Conservation (phyloP, 176 grass and related monocot species). For the Calamus simplicifolius region DNA sequence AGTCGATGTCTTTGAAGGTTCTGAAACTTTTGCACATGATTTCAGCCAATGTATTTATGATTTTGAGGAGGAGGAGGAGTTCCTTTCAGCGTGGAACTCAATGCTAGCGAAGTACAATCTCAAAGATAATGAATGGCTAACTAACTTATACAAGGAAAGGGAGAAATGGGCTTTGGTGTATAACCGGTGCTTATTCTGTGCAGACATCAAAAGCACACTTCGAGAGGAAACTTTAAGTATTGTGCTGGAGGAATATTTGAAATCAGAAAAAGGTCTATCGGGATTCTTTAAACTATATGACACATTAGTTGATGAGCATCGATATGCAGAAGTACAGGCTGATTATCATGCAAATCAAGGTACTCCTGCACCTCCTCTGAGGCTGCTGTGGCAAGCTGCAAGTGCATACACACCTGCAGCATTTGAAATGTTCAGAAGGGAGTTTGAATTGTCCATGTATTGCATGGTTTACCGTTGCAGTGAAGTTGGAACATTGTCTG, state of each 20-base stretch:
- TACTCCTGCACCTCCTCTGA: slow-evolving; percentile 28
- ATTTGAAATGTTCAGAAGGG: slow-evolving; percentile 63
- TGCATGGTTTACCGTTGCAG: slow-evolving; percentile 62
- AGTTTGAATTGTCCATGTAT: slow-evolving; percentile 51
- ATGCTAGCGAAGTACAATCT: slow-evolving; percentile 70
- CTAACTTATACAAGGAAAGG: slow-evolving; percentile 60
- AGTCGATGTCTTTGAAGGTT: slow-evolving; percentile 28
- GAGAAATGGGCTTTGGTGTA: slow-evolving; percentile 72
- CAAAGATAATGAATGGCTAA: slow-evolving; percentile 49
- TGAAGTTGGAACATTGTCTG: slow-evolving; percentile 55
- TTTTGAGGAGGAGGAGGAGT: slow-evolving; percentile 71
- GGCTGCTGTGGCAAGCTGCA: slow-evolving; percentile 74
- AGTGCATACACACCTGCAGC: slow-evolving; percentile 57
- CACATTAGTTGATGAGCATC: slow-evolving; percentile 43
- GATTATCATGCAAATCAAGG: slow-evolving; percentile 68
- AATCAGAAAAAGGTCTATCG: slow-evolving; percentile 38
- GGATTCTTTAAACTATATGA: slow-evolving; percentile 40
- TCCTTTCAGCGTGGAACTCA: slow-evolving; percentile 58
- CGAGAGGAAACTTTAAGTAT: slow-evolving; percentile 42
- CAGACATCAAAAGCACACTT: slow-evolving; percentile 54
- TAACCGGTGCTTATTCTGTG: slow-evolving; percentile 39
- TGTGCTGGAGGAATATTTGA: slow-evolving; percentile 37
- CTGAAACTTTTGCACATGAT: slow-evolving; percentile 48
- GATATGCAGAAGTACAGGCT: slow-evolving; percentile 58
- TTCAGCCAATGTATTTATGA: slow-evolving; percentile 62